These are phyloP conservation scores for Diaporthe velutina DNA, from an alignment of 2,329 filamentous ascomycete genomes.

Conservation along the genomic window DNA sequence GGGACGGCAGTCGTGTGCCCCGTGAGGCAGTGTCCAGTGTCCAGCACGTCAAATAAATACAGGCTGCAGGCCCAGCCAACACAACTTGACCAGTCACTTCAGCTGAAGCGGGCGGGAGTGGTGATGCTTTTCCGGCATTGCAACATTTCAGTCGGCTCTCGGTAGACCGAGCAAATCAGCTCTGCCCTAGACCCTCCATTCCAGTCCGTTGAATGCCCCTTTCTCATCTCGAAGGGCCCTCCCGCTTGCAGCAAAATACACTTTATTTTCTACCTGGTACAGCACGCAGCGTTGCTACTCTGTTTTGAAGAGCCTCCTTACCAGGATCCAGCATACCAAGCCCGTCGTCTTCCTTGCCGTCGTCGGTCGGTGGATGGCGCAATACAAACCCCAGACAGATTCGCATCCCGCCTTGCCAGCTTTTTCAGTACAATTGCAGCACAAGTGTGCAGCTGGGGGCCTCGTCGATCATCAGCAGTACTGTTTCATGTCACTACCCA, in stretches of 20 bases:
- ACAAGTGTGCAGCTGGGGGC: not conserved
- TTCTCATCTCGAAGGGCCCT: conserved; percentile 24
- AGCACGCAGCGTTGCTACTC: not conserved
- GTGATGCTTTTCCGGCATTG: conserved; percentile 19
- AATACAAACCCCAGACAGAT: not conserved
- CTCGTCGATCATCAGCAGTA: conserved; percentile 19
- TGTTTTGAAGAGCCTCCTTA: not conserved
- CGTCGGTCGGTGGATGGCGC: not conserved
- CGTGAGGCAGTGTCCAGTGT: conserved; percentile 2
- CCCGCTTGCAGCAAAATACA: not conserved
- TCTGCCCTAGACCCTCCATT: conserved; percentile 26
- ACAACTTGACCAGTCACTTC: conserved; percentile 15
- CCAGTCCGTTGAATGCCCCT: conserved; percentile 1
- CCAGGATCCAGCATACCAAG: not conserved
- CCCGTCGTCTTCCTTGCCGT: not conserved
- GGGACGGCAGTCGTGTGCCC: not conserved
- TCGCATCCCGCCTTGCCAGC: not conserved
- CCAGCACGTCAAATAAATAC: not conserved
- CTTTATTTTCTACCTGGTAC: not conserved
- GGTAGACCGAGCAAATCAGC: conserved; percentile 37
- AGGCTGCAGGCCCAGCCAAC: conserved; percentile 1
- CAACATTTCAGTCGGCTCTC: conserved; percentile 34
- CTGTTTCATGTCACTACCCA: conserved; percentile 27
- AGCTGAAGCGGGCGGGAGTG: conserved; percentile 28
- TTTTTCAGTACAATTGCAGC: not conserved